Percentiles rank a stretch among this genome's conserved stretches.
Conservation (phyloP, 108 stramenopile species). For the Cyclotella sp. region DNA sequence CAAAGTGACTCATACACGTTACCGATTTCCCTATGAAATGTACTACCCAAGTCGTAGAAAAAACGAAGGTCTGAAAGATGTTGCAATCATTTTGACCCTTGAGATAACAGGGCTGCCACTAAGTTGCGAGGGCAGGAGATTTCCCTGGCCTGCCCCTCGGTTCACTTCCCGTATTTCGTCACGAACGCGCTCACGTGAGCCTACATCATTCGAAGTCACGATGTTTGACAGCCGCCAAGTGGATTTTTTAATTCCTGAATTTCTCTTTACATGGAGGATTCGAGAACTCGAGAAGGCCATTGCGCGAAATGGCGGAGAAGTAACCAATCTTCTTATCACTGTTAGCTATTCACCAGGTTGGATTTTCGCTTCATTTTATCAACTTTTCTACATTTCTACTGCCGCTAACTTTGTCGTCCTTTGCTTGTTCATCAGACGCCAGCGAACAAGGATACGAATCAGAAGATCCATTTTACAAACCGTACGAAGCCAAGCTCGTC, state of each 20-base stretch:
- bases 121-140: conserved; percentile 58
- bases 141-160: conserved; percentile 76
- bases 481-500: conserved; percentile 33
- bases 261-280: conserved; percentile 61
- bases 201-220: conserved; percentile 80
- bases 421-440: not conserved
- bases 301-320: conserved; percentile 22
- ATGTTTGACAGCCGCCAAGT: conserved; percentile 71
- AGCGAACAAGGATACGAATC: conserved; percentile 17
- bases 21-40: conserved; percentile 81
- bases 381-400: not conserved
- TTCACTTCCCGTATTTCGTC: conserved; percentile 56
- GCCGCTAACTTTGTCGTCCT: not conserved
- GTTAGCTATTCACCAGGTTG: conserved; percentile 50
- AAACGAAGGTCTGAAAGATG: conserved; percentile 51
- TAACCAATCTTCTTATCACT: conserved; percentile 47
- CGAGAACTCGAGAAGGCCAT: conserved; percentile 65
- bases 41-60: conserved; percentile 51
- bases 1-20: conserved; percentile 69
- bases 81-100: conserved; percentile 81
- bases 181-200: conserved; percentile 46
- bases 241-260: conserved; percentile 76
- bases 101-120: conserved; percentile 80
- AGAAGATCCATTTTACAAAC: conserved; percentile 54
- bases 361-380: not conserved